A percentile compares a stretch with the other conserved stretches of the same genome.
These are phyloP conservation scores for Venturia nashicola DNA, from an alignment of 2,329 filamentous ascomycete genomes.

Conservation along the genomic window DNA sequence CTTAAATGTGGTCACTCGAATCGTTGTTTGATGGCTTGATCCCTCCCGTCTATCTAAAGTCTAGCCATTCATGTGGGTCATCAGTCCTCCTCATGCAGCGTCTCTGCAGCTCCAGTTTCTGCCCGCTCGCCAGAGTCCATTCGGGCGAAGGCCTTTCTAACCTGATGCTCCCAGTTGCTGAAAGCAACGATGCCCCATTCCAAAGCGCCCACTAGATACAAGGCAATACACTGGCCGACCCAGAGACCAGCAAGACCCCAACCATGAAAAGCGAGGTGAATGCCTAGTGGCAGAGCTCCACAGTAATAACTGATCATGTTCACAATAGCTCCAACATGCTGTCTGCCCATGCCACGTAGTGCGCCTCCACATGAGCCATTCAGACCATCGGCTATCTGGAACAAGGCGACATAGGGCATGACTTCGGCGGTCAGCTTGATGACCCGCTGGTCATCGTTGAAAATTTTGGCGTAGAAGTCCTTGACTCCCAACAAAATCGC, in stretches of 20 bases:
- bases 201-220: conserved; percentile 65
- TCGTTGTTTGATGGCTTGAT: background rate
- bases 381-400: conserved; percentile 80
- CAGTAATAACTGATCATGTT: conserved; percentile 78
- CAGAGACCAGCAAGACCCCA: conserved; percentile 73
- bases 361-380: conserved; percentile 77
- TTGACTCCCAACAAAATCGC: conserved; percentile 57
- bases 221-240: conserved; percentile 60
- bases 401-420: conserved; percentile 76
- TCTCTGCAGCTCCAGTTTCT: conserved; percentile 23
- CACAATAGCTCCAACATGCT: conserved; percentile 72
- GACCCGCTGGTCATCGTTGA: conserved; percentile 66
- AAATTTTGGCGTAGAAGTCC: conserved; percentile 62
- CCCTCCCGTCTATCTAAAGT: conserved; percentile 5
- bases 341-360: conserved; percentile 71
- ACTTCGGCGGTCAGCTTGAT: conserved; percentile 62
- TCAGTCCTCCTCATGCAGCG: conserved; percentile 6
- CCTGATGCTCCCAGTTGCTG: conserved; percentile 66
- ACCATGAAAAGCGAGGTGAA: conserved; percentile 74
- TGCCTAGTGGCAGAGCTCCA: conserved; percentile 67
- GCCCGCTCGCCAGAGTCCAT: conserved; percentile 42
- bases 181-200: conserved; percentile 72
- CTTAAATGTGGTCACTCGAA: background rate
- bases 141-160: conserved; percentile 56
- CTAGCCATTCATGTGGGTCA: conserved; percentile 9